phyloP scores from a whole-genome alignment of 305 asterid species.

The Fraxinus ornus region DNA sequence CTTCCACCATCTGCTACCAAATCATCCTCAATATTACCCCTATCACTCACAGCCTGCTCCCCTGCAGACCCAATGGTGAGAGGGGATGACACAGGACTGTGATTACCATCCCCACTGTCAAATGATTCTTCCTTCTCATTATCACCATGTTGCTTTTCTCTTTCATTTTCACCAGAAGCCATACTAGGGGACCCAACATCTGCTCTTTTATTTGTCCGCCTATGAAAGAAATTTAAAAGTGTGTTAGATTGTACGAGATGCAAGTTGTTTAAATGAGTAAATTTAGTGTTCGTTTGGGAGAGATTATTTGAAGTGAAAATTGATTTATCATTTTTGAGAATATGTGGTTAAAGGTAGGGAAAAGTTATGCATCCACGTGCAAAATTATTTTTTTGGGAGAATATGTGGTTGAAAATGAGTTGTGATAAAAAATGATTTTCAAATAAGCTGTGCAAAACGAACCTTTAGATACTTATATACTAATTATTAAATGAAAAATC shows the following conservation, averaged over 20 bases:
- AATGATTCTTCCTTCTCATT: conserved; percentile 42
- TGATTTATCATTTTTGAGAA: background rate
- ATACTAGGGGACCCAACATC: conserved; percentile 39
- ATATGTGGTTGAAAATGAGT: background rate
- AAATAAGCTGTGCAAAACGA: background rate
- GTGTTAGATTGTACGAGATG: background rate
- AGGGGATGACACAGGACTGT: conserved; percentile 51
- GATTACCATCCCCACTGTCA: conserved; percentile 44
- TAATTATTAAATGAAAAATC: background rate
- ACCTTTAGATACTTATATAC: background rate
- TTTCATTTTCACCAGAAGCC: conserved; percentile 33
- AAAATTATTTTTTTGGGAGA: background rate
- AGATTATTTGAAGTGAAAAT: background rate
- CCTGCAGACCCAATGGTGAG: conserved; percentile 37
- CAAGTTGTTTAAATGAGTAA: background rate
- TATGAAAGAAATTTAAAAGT: conserved; percentile 22
- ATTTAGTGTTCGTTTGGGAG: background rate
- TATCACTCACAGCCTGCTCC: conserved; percentile 43
- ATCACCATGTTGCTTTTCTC: conserved; percentile 36
- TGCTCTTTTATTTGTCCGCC: conserved; percentile 53
- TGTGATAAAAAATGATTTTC: background rate
- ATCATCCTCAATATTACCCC: conserved; percentile 43
- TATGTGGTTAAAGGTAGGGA: background rate
- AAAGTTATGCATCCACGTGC: background rate
- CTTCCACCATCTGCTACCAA: conserved; percentile 43